Evolutionary conservation across 2,329 filamentous ascomycete genomes (phyloP).

Genomic region (Aspergillus candidus): DNA sequence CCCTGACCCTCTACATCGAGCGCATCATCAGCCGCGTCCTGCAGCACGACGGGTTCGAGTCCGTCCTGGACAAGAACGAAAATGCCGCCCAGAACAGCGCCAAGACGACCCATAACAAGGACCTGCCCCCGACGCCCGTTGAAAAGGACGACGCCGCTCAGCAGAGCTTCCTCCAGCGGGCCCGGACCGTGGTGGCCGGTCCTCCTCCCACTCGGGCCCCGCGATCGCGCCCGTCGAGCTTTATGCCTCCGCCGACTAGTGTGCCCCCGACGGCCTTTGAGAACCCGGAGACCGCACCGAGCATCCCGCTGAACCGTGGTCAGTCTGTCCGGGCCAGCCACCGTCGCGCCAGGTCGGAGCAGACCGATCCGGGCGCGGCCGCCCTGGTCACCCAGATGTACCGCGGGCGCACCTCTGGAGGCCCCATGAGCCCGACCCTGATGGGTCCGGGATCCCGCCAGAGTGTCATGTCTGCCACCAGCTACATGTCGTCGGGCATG

Average conservation of each 20-base stretch:
- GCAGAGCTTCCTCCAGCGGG: constrained; percentile 51
- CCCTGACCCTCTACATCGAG: constrained; percentile 95
- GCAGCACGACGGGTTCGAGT: constrained; percentile 90
- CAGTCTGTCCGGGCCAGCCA: constrained; percentile 38
- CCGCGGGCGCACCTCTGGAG: constrained; percentile 53
- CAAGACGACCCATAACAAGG: constrained; percentile 56
- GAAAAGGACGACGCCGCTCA: constrained; percentile 45
- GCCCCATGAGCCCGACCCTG: constrained; percentile 50
- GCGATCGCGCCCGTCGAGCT: constrained; percentile 44
- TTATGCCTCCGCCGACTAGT: constrained; percentile 33
- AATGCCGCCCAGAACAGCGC: constrained; percentile 34
- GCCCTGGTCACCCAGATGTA: constrained; percentile 87
- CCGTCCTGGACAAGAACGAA: constrained; percentile 77
- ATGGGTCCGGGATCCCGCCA: constrained; percentile 37
- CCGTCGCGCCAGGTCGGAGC: constrained; percentile 46
- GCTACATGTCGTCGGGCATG: constrained; percentile 47
- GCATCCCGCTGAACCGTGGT: constrained; percentile 41
- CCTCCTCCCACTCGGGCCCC: constrained; percentile 31
- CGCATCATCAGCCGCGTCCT: constrained; percentile 95
- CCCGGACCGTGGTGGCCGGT: constrained; percentile 54
- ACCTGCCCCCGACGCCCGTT: constrained; percentile 69
- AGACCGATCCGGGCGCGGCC: constrained; percentile 49
- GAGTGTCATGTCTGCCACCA: constrained; percentile 36
- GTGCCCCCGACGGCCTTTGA: constrained; percentile 35
- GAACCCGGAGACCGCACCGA: constrained; percentile 44